Evolutionary conservation across 306 rosid species (phyloP).

Genomic region (Arachis hypogaea): DNA sequence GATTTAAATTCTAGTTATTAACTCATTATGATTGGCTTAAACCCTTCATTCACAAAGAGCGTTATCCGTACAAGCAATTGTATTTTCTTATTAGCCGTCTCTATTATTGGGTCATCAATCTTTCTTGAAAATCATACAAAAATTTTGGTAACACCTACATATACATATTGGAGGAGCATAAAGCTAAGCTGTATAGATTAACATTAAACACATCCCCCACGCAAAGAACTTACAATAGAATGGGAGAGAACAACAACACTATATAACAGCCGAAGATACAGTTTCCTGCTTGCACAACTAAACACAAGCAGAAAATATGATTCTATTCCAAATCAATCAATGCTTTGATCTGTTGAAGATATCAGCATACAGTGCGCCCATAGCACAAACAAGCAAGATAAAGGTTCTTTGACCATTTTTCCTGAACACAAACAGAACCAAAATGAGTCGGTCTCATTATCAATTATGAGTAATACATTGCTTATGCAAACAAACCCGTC

Average conservation of each 20-base stretch:
- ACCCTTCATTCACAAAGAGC: not conserved
- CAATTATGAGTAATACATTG: too few relatives aligned
- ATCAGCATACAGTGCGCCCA: conserved; percentile 88
- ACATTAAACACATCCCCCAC: conserved; percentile 33
- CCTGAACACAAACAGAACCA: conserved; percentile 55
- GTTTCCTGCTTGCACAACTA: conserved; percentile 32
- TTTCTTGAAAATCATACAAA: conserved; percentile 31
- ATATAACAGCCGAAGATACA: conserved; percentile 19
- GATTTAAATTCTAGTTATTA: too few relatives aligned
- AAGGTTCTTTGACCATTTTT: conserved; percentile 91
- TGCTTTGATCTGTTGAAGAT: conserved; percentile 9
- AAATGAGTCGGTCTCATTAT: not conserved
- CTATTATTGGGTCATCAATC: conserved; percentile 9
- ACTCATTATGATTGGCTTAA: not conserved
- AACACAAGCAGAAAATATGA: conserved; percentile 27
- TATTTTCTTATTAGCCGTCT: not conserved
- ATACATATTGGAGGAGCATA: conserved; percentile 30
- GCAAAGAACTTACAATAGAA: conserved; percentile 2
- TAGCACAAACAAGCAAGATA: conserved; percentile 87
- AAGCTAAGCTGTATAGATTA: conserved; percentile 34
- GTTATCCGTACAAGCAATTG: conserved; percentile 15
- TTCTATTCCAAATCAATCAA: conserved; percentile 25
- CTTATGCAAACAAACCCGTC: too few relatives aligned
- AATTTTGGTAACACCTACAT: conserved; percentile 25
- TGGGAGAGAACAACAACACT: conserved; percentile 28